A percentile compares a stretch with the other conserved stretches of the same genome.
phyloP scores from a whole-genome alignment of 805 yeast species.

The Komagataella phaffii region DNA sequence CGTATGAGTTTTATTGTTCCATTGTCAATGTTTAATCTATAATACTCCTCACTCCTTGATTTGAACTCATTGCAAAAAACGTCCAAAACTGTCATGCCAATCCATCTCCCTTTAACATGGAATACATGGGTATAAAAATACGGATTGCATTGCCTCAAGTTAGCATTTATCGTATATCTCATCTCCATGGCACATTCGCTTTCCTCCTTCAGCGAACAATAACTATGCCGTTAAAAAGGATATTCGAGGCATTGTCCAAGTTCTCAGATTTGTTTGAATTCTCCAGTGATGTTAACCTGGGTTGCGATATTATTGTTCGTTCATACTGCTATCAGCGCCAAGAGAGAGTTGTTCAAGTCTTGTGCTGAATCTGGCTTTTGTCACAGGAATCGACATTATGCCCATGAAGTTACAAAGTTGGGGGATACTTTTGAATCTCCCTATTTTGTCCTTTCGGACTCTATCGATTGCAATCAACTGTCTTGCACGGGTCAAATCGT shows the following conservation, averaged over 20 bases:
- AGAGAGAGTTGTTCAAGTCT: slow-evolving; percentile 56
- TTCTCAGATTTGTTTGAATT: not conserved
- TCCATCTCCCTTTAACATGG: slow-evolving; percentile 32
- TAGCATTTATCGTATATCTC: not conserved
- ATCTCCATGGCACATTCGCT: not conserved
- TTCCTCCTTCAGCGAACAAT: not conserved
- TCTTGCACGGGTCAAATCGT: slow-evolving; percentile 14
- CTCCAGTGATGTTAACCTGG: not conserved
- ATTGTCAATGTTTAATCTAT: slow-evolving; percentile 4
- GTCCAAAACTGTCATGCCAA: slow-evolving; percentile 20
- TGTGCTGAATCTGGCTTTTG: slow-evolving; percentile 83
- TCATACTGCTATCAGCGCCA: slow-evolving; percentile 22
- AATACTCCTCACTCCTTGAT: slow-evolving; percentile 12
- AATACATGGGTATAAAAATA: slow-evolving; percentile 22
- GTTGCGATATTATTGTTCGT: not conserved
- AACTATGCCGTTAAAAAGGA: not conserved
- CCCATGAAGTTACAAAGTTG: slow-evolving; percentile 20
- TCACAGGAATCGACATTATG: slow-evolving; percentile 60
- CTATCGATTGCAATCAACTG: slow-evolving; percentile 10
- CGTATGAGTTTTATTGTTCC: slow-evolving; percentile 9
- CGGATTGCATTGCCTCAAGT: slow-evolving; percentile 12
- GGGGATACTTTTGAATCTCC: slow-evolving; percentile 17
- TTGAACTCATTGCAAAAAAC: slow-evolving; percentile 26
- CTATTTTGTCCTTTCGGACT: slow-evolving; percentile 25
- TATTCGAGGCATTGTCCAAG: too few species aligned